Conservation (phyloP, 805 yeast genomes). For the Peterozyma toletana region DNA sequence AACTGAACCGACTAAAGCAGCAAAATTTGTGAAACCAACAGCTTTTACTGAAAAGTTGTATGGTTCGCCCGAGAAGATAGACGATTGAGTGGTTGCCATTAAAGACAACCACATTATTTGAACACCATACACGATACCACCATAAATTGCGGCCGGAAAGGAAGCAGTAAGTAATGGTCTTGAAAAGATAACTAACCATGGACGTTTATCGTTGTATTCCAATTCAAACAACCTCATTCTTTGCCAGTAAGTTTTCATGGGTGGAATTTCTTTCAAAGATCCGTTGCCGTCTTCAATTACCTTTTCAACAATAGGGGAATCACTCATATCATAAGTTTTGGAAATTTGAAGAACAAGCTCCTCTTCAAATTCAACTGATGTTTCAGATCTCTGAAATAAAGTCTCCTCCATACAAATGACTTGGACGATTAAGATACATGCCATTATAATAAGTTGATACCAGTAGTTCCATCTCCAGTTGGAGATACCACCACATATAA, state of each 20-base stretch:
- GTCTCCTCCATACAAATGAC: slow-evolving; percentile 42
- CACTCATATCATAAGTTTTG: too few species aligned
- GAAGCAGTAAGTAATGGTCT: slow-evolving; percentile 27
- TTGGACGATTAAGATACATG: slow-evolving; percentile 25
- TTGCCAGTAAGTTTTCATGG: slow-evolving; percentile 31
- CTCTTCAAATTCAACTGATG: slow-evolving; percentile 13
- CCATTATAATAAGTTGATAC: slow-evolving; percentile 38
- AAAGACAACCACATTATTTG: slow-evolving; percentile 31
- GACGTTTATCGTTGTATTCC: slow-evolving; percentile 30
- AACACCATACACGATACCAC: slow-evolving; percentile 38
- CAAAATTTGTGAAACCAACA: slow-evolving; percentile 15
- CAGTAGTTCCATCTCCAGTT: slow-evolving; percentile 36
- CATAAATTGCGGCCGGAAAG: slow-evolving; percentile 41
- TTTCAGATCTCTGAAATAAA: slow-evolving; percentile 8
- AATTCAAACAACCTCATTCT: slow-evolving; percentile 30
- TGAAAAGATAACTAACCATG: slow-evolving; percentile 27
- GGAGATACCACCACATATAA: slow-evolving; percentile 43
- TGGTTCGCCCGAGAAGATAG: slow-evolving; percentile 13
- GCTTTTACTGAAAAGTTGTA: slow-evolving; percentile 16
- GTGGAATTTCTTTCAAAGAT: slow-evolving; percentile 19
- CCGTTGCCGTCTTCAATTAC: slow-evolving; percentile 10
- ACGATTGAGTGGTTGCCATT: slow-evolving; percentile 27
- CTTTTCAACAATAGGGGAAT: too few species aligned
- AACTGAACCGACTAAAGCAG: slow-evolving; percentile 13
- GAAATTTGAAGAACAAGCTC: too few species aligned